phyloP scores from a whole-genome alignment of 2,329 filamentous ascomycete genomes.

The Calonectria leucothoes region DNA sequence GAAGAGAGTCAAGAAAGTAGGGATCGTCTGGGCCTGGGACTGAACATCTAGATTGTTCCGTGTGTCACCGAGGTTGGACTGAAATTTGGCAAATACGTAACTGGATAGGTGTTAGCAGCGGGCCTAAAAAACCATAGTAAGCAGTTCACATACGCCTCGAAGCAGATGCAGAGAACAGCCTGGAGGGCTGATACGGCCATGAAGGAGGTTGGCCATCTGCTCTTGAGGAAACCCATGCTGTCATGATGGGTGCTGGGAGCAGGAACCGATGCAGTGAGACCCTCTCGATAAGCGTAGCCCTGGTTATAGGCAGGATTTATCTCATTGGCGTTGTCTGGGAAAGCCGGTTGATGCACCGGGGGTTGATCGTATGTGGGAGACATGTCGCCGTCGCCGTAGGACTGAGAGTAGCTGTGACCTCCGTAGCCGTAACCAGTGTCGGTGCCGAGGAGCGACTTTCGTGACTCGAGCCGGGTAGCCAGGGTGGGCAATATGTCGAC shows the following conservation, averaged over 20 bases:
- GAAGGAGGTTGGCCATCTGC: conserved; percentile 90
- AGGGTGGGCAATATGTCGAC: conserved; percentile 49
- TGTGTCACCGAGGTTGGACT: conserved; percentile 65
- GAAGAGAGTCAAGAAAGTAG: conserved; percentile 94
- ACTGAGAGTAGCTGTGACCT: conserved; percentile 47
- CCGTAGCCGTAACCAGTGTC: conserved; percentile 53
- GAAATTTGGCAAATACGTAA: conserved; percentile 91
- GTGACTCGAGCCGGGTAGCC: conserved; percentile 55
- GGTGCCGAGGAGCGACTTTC: conserved; percentile 53
- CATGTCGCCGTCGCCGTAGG: conserved; percentile 42
- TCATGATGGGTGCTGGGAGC: conserved; percentile 46
- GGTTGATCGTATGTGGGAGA: conserved; percentile 31
- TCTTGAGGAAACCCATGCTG: conserved; percentile 79
- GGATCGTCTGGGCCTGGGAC: conserved; percentile 78
- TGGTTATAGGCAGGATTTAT: conserved; percentile 47
- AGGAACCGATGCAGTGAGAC: conserved; percentile 47
- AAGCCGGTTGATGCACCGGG: conserved; percentile 43
- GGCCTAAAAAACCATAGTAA: neutral
- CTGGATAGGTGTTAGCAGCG: conserved; percentile 56
- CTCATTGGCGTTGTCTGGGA: conserved; percentile 43
- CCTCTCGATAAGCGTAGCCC: conserved; percentile 53
- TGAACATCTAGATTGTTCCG: conserved; percentile 53
- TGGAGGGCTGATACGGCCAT: conserved; percentile 80
- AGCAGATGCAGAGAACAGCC: conserved; percentile 81
- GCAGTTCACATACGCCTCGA: conserved; percentile 79